Evolutionary conservation across 2,329 filamentous ascomycete species (phyloP).

Genomic region (Cercospora beticola): DNA sequence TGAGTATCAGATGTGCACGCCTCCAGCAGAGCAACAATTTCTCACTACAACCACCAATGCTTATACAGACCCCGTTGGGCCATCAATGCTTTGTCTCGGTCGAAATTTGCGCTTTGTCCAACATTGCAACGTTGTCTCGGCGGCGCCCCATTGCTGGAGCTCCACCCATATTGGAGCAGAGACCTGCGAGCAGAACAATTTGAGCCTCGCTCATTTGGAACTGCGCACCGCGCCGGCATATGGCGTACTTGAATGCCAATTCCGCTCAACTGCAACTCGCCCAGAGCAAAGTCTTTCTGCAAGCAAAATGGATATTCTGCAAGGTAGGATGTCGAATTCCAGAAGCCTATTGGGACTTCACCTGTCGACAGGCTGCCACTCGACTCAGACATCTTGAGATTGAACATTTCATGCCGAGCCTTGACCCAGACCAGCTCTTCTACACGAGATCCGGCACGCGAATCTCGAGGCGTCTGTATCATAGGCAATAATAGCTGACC

Average conservation of each 20-base stretch:
- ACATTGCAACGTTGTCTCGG: not conserved
- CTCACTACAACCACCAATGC: not conserved
- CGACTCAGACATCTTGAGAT: not conserved
- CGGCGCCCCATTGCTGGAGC: not conserved
- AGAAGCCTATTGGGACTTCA: not conserved
- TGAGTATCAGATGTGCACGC: not conserved
- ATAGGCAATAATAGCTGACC: not conserved
- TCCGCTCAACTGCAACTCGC: not conserved
- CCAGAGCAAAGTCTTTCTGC: not conserved
- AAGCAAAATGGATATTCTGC: not conserved
- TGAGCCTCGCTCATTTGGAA: not conserved
- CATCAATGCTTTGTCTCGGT: not conserved
- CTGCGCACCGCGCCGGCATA: not conserved
- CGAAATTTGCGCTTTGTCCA: not conserved
- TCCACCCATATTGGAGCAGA: not conserved
- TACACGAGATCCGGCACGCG: not conserved
- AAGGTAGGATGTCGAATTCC: not conserved
- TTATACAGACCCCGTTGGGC: not conserved
- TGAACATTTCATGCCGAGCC: not conserved
- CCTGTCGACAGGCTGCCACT: not conserved
- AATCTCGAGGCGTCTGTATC: not conserved
- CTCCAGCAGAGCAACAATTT: not conserved
- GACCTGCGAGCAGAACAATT: not conserved
- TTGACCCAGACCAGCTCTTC: not conserved
- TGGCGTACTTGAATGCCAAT: not conserved